These are phyloP conservation scores for Lagenidium sp. DNA, from an alignment of 352 stramenopile genomes.

Conservation along the genomic window DNA sequence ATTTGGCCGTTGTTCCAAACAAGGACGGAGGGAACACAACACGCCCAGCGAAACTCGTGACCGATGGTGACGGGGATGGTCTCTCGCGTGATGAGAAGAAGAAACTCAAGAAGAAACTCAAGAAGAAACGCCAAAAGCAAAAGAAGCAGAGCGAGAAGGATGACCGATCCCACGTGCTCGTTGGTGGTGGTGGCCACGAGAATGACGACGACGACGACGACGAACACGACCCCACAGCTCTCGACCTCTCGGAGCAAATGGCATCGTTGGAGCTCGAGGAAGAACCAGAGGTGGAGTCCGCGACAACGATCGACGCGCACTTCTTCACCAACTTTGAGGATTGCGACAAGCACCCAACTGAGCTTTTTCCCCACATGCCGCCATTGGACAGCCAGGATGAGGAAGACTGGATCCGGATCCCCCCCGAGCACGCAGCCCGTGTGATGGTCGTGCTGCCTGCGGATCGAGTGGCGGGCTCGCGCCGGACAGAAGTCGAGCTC, in stretches of 20 bases:
- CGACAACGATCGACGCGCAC: slow-evolving; percentile 7
- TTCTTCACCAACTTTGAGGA: slow-evolving; percentile 16
- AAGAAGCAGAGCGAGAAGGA: slow-evolving; percentile 84
- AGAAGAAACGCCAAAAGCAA: slow-evolving; percentile 86
- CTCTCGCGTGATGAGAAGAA: slow-evolving; percentile 89
- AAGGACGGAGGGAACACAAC: no score
- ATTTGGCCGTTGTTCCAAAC: not conserved
- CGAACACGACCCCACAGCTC: no score
- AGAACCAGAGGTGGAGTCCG: slow-evolving; percentile 13
- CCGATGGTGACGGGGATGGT: slow-evolving; percentile 7
- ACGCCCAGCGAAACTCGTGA: not conserved
- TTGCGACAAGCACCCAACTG: slow-evolving; percentile 1
- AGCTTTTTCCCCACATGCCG: no score
- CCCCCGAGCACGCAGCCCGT: slow-evolving; percentile 57
- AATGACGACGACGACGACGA: slow-evolving; percentile 8
- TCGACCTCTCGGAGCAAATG: slow-evolving; percentile 5
- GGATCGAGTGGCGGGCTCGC: slow-evolving; percentile 33
- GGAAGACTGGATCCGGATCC: slow-evolving; percentile 58
- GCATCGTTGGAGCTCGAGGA: slow-evolving; percentile 6
- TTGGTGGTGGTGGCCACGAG: no score
- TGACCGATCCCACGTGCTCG: no score
- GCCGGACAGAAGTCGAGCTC: slow-evolving; percentile 59
- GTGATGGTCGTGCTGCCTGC: slow-evolving; percentile 63
- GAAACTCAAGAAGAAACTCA: slow-evolving; percentile 91
- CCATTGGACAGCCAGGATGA: slow-evolving; percentile 28